These are phyloP conservation scores for Tanozyma kutaoensis DNA, from an alignment of 805 yeast species.

Conservation along the genomic window DNA sequence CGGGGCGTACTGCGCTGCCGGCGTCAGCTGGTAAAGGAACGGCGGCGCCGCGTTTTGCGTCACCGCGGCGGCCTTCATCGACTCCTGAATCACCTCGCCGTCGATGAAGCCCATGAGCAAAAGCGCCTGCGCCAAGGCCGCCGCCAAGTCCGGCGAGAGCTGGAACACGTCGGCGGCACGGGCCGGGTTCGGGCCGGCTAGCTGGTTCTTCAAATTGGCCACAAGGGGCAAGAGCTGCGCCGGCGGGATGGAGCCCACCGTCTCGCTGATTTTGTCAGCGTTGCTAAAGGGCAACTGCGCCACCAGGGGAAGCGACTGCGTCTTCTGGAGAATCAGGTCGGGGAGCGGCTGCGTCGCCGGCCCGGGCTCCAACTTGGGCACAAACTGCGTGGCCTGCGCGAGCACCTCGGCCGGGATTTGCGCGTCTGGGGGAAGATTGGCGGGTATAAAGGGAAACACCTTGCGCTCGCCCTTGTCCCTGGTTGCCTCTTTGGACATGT, in stretches of 20 bases:
- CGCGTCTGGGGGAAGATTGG: conserved; percentile 43
- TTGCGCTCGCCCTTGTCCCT: conserved; percentile 24
- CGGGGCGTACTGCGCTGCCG: too few species aligned
- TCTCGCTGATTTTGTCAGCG: conserved; percentile 47
- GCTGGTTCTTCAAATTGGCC: conserved; percentile 47
- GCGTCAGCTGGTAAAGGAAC: too few species aligned
- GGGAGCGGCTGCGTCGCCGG: not conserved
- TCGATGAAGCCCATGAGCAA: conserved; percentile 68
- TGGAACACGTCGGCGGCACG: conserved; percentile 41
- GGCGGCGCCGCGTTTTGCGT: too few species aligned
- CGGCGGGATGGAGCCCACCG: conserved; percentile 55
- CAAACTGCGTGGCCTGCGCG: conserved; percentile 1
- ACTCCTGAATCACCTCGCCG: conserved; percentile 49
- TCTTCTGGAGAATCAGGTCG: conserved; percentile 1
- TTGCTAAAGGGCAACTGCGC: conserved; percentile 29
- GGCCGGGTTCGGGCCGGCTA: conserved; percentile 34
- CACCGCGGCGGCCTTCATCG: conserved; percentile 21
- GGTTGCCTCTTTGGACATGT: conserved; percentile 47
- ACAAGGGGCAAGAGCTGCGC: conserved; percentile 56
- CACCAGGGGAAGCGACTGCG: conserved; percentile 40
- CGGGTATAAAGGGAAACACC: conserved; percentile 29
- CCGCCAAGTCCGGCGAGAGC: conserved; percentile 43
- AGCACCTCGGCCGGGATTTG: conserved; percentile 37
- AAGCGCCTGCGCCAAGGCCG: conserved; percentile 61
- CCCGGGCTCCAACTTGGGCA: not conserved